Conservation (phyloP, 345 rosid genomes). For the Lagerstroemia speciosa region DNA sequence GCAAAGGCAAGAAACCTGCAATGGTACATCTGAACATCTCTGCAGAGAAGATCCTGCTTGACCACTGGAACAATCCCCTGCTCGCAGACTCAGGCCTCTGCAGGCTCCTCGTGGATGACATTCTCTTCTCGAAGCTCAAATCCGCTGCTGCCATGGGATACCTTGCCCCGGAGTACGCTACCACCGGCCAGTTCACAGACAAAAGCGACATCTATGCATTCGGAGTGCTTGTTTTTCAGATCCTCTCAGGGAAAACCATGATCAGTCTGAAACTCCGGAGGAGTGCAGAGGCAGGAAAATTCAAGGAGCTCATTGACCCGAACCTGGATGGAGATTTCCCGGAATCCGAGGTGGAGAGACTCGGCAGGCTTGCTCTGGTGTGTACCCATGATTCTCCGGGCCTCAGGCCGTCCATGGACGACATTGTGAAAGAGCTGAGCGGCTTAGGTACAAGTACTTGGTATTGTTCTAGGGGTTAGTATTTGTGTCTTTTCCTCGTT, state of each 20-base stretch:
- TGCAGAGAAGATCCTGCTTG: constrained; percentile 71
- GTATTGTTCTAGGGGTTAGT: not conserved
- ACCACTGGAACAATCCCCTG: constrained; percentile 54
- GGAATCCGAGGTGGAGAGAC: constrained; percentile 50
- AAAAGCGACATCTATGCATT: constrained; percentile 84
- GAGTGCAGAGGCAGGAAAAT: constrained; percentile 40
- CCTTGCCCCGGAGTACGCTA: constrained; percentile 87
- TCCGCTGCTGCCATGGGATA: constrained; percentile 98
- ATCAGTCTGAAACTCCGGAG: constrained; percentile 35
- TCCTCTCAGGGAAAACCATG: constrained; percentile 61
- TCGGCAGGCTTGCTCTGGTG: constrained; percentile 48
- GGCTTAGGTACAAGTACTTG: constrained; percentile 21
- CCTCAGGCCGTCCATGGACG: constrained; percentile 68
- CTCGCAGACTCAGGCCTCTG: constrained; percentile 80
- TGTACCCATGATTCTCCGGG: constrained; percentile 69
- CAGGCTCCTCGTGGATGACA: constrained; percentile 80
- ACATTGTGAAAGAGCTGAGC: constrained; percentile 54
- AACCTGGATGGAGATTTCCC: constrained; percentile 57
- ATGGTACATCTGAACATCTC: constrained; percentile 78
- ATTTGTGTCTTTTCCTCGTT: not conserved
- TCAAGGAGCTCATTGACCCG: constrained; percentile 50
- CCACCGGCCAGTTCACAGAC: constrained; percentile 84
- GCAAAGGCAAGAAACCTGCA: constrained; percentile 48
- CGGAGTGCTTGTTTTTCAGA: constrained; percentile 67
- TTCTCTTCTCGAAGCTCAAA: constrained; percentile 79